phyloP scores from a whole-genome alignment of 2,329 filamentous ascomycete species.

The Sclerotinia trifoliorum region DNA sequence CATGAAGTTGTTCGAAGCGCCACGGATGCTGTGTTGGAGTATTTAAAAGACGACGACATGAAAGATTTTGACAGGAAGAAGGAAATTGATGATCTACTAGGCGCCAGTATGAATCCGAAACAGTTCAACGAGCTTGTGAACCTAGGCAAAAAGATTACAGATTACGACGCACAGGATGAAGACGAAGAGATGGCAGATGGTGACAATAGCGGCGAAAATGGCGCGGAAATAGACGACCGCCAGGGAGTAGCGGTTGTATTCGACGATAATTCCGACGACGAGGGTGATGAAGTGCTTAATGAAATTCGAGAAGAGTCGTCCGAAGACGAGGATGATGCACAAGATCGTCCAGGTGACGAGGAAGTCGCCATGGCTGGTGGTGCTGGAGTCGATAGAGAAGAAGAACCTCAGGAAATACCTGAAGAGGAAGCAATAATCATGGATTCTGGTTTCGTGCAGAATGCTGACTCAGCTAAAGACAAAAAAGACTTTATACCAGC shows the following conservation, averaged over 20 bases:
- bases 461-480: slow-evolving; percentile 45
- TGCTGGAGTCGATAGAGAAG: slow-evolving; percentile 48
- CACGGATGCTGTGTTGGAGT: slow-evolving; percentile 86
- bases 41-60: slow-evolving; percentile 89
- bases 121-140: slow-evolving; percentile 97
- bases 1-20: slow-evolving; percentile 91
- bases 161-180: slow-evolving; percentile 95
- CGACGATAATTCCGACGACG: slow-evolving; percentile 83
- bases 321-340: slow-evolving; percentile 71
- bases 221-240: slow-evolving; percentile 83
- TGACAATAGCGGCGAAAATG: slow-evolving; percentile 62
- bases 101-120: slow-evolving; percentile 76
- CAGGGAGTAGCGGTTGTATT: slow-evolving; percentile 98
- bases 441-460: slow-evolving; percentile 60
- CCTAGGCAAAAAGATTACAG: slow-evolving; percentile 96
- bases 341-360: slow-evolving; percentile 55
- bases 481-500: slow-evolving; percentile 67
- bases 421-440: slow-evolving; percentile 80
- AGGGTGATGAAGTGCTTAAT: slow-evolving; percentile 71
- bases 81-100: slow-evolving; percentile 90
- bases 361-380: slow-evolving; percentile 52
- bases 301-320: slow-evolving; percentile 88
- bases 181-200: slow-evolving; percentile 82
- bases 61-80: slow-evolving; percentile 99
- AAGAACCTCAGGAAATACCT: slow-evolving; percentile 50